Evolutionary conservation across 305 asterid species (phyloP).

Genomic region (Fraxinus sp.): DNA sequence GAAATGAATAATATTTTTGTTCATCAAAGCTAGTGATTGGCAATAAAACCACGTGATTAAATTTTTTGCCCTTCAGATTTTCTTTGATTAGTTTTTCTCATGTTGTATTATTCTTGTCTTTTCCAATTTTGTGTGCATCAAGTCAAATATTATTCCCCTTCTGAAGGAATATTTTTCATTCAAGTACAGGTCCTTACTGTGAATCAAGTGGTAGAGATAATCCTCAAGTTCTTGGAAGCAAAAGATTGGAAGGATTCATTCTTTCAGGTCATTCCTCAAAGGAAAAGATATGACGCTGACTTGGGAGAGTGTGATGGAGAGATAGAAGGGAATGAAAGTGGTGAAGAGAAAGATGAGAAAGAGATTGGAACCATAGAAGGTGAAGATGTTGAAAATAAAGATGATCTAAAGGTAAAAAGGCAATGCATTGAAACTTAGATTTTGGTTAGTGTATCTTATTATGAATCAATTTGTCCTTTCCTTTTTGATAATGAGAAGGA

Average conservation of each 20-base stretch:
- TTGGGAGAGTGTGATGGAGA: constrained; percentile 33
- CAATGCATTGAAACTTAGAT: constrained; percentile 46
- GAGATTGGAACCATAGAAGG: constrained; percentile 19
- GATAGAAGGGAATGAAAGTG: constrained; percentile 24
- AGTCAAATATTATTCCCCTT: background rate
- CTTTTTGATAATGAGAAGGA: background rate
- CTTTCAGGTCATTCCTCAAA: constrained; percentile 78
- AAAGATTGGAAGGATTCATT: constrained; percentile 78
- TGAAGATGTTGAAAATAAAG: constrained; percentile 16
- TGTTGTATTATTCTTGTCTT: background rate
- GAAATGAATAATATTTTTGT: background rate
- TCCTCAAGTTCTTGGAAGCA: constrained; percentile 72
- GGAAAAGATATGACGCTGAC: constrained; percentile 67
- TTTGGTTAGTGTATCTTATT: background rate
- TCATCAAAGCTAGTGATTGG: background rate
- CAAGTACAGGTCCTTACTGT: constrained; percentile 76
- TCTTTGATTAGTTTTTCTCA: constrained; percentile 5
- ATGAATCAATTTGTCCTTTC: background rate
- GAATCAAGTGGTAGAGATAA: constrained; percentile 85
- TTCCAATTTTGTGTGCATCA: background rate
- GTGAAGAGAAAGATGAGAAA: constrained; percentile 32
- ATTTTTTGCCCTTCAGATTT: background rate
- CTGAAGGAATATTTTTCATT: background rate
- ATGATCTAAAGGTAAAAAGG: constrained; percentile 54
- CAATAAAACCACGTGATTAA: background rate